Base-by-base conservation (phyloP, 805 yeast genomes). In the Spathaspora boniae region DNA sequence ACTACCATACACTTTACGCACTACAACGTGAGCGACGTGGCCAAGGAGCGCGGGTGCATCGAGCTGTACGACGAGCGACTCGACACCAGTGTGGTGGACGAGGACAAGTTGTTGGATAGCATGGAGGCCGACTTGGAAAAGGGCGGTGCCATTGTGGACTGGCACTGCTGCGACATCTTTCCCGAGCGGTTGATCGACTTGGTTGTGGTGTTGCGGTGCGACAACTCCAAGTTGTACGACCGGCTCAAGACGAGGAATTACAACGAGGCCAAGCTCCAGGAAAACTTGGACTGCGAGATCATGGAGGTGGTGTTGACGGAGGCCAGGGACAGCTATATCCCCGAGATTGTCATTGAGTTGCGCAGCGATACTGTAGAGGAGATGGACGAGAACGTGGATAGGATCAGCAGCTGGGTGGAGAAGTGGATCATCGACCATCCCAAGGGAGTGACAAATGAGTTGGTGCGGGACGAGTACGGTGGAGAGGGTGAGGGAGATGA, bases 101-200 rank as follows among this genome's bases (percentile, higher is more conserved):
- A 91, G 51, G 98, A 93, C 53, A 81, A 78, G 54, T 66, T 91
- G 9, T 60, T 88, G 39, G 98, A 93, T 56, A 76, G 76, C 16
- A 60, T 93, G 33, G 96, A 89, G 56, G 80, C 82, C 5, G 74
- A 82, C 26, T 66, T 89, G 32, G 82, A 82, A 35, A 67, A 77
- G 44, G 99, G 99, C n/a, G 95, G 94, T 1, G 70, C 73, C n/a
- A 67, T 93, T 6, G 71, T 93, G 9, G 99, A 93, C 59, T 93
- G 98, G 98, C 99, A 93, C 56, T 93, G 91, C 29, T 87, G 95
- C 61, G 98, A 93, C 52, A 76, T 86, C 15, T 91, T 93, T 54
- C 98, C 98, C 1, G 98, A 88, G 54, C 68, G 94, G 47, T 74
- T 87, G 56, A 85, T 93, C 34, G 99, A 93, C 58, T 69, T 93